These are phyloP conservation scores for Cubamyces sp. DNA, from an alignment of 768 basidiomycete genomes.

Conservation along the genomic window DNA sequence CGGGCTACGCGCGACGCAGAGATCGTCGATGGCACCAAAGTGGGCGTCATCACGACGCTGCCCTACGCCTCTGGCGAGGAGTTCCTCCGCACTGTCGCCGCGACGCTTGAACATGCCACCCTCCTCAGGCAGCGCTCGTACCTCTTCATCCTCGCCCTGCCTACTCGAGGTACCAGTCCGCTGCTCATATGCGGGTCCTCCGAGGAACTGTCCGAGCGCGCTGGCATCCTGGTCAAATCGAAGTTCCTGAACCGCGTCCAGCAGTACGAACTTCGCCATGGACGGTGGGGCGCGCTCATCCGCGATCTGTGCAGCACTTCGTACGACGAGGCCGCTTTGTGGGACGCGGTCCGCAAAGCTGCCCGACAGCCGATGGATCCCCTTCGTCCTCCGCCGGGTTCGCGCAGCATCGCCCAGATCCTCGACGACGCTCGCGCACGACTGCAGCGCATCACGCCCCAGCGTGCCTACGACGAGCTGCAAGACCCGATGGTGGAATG, in stretches of 20 bases:
- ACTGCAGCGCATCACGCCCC: conserved; percentile 64
- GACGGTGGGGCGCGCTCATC: conserved; percentile 49
- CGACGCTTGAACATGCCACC: conserved; percentile 47
- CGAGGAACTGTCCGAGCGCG: conserved; percentile 62
- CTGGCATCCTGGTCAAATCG: conserved; percentile 62
- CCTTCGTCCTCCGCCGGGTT: conserved; percentile 64
- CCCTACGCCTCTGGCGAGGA: conserved; percentile 57
- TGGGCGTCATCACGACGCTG: conserved; percentile 64
- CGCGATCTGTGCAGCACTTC: conserved; percentile 54
- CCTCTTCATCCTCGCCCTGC: conserved; percentile 24
- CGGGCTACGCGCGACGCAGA: conserved; percentile 55
- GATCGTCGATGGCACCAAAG: conserved; percentile 53
- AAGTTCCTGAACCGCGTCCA: conserved; percentile 72
- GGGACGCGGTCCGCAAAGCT: conserved; percentile 72
- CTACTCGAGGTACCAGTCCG: conserved; percentile 32
- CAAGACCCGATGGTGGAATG: conserved; percentile 48
- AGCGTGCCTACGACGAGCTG: conserved; percentile 64
- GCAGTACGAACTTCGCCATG: conserved; percentile 39
- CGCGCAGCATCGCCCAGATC: conserved; percentile 59
- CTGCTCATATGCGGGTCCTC: conserved; percentile 65
- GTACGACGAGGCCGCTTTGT: conserved; percentile 68
- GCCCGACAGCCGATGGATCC: conserved; percentile 64
- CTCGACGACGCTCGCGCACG: conserved; percentile 62
- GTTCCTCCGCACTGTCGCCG: conserved; percentile 61
- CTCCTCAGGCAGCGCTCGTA: conserved; percentile 23